Evolutionary conservation across 148 eudicot genomes (phyloP), one percentile per base, ranked within the genome.

Genomic region (Spergularia marina): DNA sequence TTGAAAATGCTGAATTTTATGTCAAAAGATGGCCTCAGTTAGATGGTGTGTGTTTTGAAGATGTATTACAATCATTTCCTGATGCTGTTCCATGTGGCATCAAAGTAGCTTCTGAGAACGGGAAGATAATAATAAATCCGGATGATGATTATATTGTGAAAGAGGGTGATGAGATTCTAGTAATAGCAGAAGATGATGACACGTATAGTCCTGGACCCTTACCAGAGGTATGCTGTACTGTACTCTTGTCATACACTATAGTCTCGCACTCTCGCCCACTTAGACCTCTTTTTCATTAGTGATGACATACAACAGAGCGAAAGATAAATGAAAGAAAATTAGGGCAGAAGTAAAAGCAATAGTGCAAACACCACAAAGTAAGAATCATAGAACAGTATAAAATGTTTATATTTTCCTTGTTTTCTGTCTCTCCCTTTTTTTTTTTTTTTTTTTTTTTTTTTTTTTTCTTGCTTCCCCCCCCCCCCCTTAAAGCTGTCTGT

Each of bases 81-180:
- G 98, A 94, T 72, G 98, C 97, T 73, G 85, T 94, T 44, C 98
- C 98, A 76, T 94, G 98, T 74, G 98, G 98, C 73, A 86, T 94
- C 63, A 94, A 91, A 84, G 88, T 89, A 78, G 92, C 89, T 73
- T 83, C 92, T 49, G 84, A 91, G 49, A 86, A 84, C 66, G 97
- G 97, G 66, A 91, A 87, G 82, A 94, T 94, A 74, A 88, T 77
- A 47, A 81, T 94, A 80, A 94, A 94, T 73, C 98, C 98, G 61
- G 89, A 90, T 62, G 97, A 94, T 76, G 80, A 81, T 49, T 94
- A 91, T 83, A 78, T 89, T 18, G 71, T 94, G 7, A 81, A 80
- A 74, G 87, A 88, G 73, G 98, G 90, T 49, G 97, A 94, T 77
- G 98, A 94, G 82, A 81, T 91, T 65, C 94, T 94, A 82, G 98